Evolutionary conservation across 306 rosid genomes (phyloP).

Genomic region (Malus sylvestris): DNA sequence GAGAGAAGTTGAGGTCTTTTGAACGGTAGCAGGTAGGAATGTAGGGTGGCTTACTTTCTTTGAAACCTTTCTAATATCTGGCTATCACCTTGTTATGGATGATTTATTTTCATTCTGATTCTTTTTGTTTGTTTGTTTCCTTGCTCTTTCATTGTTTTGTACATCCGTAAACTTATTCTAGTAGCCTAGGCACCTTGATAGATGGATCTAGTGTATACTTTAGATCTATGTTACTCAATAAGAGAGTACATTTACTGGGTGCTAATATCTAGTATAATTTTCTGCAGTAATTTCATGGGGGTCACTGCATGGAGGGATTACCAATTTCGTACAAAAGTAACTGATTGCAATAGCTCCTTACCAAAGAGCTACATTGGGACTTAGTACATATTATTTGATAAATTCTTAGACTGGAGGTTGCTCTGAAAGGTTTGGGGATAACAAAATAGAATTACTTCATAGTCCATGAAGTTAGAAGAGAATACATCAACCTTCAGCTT

Average conservation of each 20-base stretch:
- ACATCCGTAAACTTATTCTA: neutral
- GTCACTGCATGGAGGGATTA: conserved; percentile 42
- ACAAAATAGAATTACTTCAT: conserved; percentile 14
- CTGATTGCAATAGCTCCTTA: conserved; percentile 35
- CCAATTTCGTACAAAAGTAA: conserved; percentile 32
- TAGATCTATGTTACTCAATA: conserved; percentile 20
- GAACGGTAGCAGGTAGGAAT: neutral
- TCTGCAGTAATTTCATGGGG: conserved; percentile 49
- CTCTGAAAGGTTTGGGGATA: conserved; percentile 21
- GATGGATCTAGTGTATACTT: conserved; percentile 15
- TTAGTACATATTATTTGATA: conserved; percentile 27
- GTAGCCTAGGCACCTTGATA: conserved; percentile 8
- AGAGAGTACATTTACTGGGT: conserved; percentile 34
- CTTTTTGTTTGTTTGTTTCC: neutral
- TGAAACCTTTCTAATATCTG: neutral
- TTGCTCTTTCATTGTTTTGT: neutral
- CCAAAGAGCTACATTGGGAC: conserved; percentile 29
- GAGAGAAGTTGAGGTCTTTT: neutral
- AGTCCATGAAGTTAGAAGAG: conserved; percentile 10
- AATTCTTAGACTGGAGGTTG: conserved; percentile 21
- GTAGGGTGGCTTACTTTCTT: neutral
- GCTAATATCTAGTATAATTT: conserved; percentile 45
- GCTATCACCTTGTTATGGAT: neutral
- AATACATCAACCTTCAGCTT: conserved; percentile 9
- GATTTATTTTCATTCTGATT: neutral